phyloP scores from a whole-genome alignment of 257 asterid species.

The Jaltomata sinuosa region DNA sequence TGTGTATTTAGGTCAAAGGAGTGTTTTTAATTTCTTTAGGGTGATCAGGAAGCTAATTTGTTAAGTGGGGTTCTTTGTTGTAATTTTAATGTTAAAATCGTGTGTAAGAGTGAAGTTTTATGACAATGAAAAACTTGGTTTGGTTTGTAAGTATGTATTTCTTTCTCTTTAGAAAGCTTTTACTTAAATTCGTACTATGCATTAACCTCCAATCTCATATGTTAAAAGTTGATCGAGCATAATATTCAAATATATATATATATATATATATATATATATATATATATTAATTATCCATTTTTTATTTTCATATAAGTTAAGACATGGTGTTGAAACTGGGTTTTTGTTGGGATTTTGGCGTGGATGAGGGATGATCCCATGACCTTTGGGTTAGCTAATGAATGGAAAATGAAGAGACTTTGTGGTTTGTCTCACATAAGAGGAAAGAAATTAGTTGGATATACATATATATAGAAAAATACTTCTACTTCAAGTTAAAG shows the following conservation, averaged over 20 bases:
- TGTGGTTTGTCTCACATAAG: no score
- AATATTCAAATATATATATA: background rate
- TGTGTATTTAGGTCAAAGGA: background rate
- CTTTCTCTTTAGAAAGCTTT: background rate
- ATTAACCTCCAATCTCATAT: background rate
- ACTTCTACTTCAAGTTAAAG: no score
- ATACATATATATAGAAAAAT: no score
- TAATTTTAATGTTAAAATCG: background rate
- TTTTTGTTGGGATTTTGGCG: background rate
- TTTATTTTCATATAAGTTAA: background rate
- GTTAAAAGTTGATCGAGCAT: background rate
- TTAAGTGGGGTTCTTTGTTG: background rate
- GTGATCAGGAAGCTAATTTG: background rate
- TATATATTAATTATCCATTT: no score
- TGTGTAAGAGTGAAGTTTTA: background rate
- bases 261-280: no score
- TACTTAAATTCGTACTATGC: background rate
- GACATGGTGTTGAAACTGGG: background rate
- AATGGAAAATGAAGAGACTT: background rate
- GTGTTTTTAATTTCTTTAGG: background rate
- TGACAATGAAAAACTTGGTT: background rate
- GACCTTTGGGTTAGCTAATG: background rate
- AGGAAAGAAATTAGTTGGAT: background rate
- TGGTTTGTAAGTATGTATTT: background rate
- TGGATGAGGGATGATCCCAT: background rate